Conservation (phyloP, 371 early-diverging fungal genomes). For the Umbelopsis sp. region DNA sequence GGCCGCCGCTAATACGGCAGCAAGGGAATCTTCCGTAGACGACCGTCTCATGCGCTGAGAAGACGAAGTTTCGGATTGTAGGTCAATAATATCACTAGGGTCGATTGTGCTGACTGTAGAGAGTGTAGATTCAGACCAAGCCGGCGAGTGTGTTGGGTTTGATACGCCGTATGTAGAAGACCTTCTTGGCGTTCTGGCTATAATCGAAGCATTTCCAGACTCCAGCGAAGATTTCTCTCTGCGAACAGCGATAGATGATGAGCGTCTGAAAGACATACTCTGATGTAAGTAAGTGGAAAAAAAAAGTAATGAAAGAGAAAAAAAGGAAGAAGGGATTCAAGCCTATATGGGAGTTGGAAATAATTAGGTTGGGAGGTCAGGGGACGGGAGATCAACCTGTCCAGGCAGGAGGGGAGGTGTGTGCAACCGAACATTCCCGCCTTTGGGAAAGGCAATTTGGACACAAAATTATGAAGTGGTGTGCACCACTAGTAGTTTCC, state of each 20-base stretch:
- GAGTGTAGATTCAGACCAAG: not conserved
- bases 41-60: not conserved
- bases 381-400: not conserved
- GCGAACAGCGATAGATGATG: not conserved
- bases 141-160: not conserved
- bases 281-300: not conserved
- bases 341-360: not conserved
- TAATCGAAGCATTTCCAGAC: not conserved
- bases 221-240: not conserved
- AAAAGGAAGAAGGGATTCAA: too few relatives aligned
- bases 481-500: too few relatives aligned
- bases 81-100: not conserved
- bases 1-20: not conserved
- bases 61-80: not conserved
- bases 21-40: not conserved
- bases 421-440: conserved; percentile 1
- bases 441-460: not conserved
- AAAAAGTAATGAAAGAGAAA: not conserved
- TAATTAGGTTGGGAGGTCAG: not conserved
- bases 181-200: not conserved
- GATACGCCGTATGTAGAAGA: not conserved
- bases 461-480: not conserved
- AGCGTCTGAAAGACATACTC: not conserved
- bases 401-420: not conserved
- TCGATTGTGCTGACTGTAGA: not conserved